Evolutionary conservation across 2,329 filamentous ascomycete species (phyloP).

Genomic region (Aspergillus felis): DNA sequence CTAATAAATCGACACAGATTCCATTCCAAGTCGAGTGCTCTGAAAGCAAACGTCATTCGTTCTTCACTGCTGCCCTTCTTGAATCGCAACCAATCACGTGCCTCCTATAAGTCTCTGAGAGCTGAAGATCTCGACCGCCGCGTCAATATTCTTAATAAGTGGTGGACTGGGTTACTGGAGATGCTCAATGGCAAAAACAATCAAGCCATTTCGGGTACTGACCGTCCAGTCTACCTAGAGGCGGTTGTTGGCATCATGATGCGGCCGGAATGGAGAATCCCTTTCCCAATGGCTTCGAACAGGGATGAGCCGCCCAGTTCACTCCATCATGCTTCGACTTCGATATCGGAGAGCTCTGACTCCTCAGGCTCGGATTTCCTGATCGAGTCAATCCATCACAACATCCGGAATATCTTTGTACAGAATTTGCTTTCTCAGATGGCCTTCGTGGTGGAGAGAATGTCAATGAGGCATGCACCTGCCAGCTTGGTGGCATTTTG

Average conservation of each 20-base stretch:
- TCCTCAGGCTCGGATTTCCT: constrained; percentile 62
- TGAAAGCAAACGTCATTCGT: constrained; percentile 74
- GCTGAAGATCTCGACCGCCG: constrained; percentile 80
- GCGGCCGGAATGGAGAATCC: constrained; percentile 78
- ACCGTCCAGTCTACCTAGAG: constrained; percentile 75
- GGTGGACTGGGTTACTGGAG: constrained; percentile 82
- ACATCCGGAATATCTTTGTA: constrained; percentile 80
- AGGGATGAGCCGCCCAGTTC: constrained; percentile 34
- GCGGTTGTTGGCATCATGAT: constrained; percentile 79
- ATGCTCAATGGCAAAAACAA: constrained; percentile 73
- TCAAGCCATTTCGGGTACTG: constrained; percentile 77
- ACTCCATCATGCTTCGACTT: constrained; percentile 39
- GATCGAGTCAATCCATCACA: constrained; percentile 76
- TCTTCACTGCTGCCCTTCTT: constrained; percentile 72
- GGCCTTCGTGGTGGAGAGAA: constrained; percentile 80
- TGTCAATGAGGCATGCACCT: constrained; percentile 72
- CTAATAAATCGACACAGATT: constrained; percentile 50
- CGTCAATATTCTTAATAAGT: constrained; percentile 76
- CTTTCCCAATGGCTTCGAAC: constrained; percentile 57
- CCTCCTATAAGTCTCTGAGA: constrained; percentile 62
- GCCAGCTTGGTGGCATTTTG: constrained; percentile 77
- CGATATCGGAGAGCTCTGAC: constrained; percentile 55
- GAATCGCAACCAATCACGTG: constrained; percentile 63
- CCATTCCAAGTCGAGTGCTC: constrained; percentile 64
- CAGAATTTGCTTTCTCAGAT: constrained; percentile 80